Conservation (phyloP, 169 alveolate genomes). For the Plasmodium sp. region DNA sequence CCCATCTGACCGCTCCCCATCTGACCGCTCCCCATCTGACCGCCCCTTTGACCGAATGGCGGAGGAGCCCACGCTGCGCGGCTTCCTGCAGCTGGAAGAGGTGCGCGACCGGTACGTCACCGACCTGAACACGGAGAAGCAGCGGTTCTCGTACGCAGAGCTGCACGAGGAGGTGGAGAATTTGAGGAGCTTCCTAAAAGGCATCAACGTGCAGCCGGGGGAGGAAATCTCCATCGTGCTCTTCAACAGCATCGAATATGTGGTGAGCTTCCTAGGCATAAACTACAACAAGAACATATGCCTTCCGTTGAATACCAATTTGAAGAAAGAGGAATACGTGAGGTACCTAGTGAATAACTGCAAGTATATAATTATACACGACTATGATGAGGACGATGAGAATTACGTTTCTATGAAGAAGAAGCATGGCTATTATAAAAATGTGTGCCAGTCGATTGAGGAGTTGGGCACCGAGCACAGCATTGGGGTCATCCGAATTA, state of each 20-base stretch:
- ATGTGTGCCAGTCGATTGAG: conserved; percentile 31
- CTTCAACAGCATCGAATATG: conserved; percentile 66
- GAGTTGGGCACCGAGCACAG: conserved; percentile 25
- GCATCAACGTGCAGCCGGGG: conserved; percentile 19
- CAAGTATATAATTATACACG: conserved; percentile 69
- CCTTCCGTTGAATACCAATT: conserved; percentile 58
- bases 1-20: not conserved
- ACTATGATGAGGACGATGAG: conserved; percentile 46
- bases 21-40: not conserved
- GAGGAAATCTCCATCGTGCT: conserved; percentile 51
- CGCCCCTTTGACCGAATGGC: not conserved
- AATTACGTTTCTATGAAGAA: conserved; percentile 19
- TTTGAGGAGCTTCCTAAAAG: conserved; percentile 2
- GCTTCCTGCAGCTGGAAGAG: conserved; percentile 22
- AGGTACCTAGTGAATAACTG: conserved; percentile 51
- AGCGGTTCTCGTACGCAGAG: conserved; percentile 37
- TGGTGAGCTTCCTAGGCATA: conserved; percentile 24
- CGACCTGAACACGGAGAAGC: conserved; percentile 41
- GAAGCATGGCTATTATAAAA: conserved; percentile 61
- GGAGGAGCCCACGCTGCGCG: not conserved
- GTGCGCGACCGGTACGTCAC: conserved; percentile 29
- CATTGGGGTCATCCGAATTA: conserved; percentile 53
- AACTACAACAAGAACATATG: conserved; percentile 48
- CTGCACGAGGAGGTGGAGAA: conserved; percentile 27
- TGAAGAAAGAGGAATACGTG: conserved; percentile 61